Evolutionary conservation across 192 early-diverging fungal genomes (phyloP).

Genomic region (Lobosporangium transversale): DNA sequence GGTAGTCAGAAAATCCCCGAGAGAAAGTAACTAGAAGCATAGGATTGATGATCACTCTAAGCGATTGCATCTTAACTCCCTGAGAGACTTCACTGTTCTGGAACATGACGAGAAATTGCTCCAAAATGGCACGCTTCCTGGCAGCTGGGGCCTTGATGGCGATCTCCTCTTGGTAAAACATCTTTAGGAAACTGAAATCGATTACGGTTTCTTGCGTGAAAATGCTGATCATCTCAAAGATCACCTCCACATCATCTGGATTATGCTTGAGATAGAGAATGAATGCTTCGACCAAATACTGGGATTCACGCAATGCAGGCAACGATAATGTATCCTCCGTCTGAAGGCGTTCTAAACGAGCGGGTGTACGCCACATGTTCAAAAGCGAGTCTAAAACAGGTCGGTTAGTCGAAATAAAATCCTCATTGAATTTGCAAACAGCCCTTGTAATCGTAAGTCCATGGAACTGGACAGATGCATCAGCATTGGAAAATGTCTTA

Average conservation of each 20-base stretch:
- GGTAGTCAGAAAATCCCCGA: slow-evolving; percentile 56
- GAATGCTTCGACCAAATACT: slow-evolving; percentile 77
- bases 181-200: slow-evolving; percentile 68
- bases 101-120: slow-evolving; percentile 82
- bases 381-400: slow-evolving; percentile 64
- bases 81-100: slow-evolving; percentile 66
- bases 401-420: slow-evolving; percentile 60
- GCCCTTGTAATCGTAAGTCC: slow-evolving; percentile 68
- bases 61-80: slow-evolving; percentile 74
- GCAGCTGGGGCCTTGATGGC: slow-evolving; percentile 60
- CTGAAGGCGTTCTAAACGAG: slow-evolving; percentile 58
- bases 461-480: slow-evolving; percentile 59
- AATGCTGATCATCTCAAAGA: slow-evolving; percentile 79
- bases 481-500: slow-evolving; percentile 51
- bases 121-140: slow-evolving; percentile 75
- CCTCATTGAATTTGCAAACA: slow-evolving; percentile 60
- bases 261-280: slow-evolving; percentile 72
- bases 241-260: slow-evolving; percentile 70
- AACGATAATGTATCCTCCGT: slow-evolving; percentile 56
- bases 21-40: slow-evolving; percentile 78
- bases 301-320: slow-evolving; percentile 59
- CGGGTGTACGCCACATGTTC: slow-evolving; percentile 56
- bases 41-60: slow-evolving; percentile 88
- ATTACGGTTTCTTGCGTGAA: slow-evolving; percentile 75
- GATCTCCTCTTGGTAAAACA: slow-evolving; percentile 79